Evolutionary conservation across 2,329 filamentous ascomycete genomes (phyloP), one percentile per base, ranked within the genome.

Genomic region (Aspergillus sp.): DNA sequence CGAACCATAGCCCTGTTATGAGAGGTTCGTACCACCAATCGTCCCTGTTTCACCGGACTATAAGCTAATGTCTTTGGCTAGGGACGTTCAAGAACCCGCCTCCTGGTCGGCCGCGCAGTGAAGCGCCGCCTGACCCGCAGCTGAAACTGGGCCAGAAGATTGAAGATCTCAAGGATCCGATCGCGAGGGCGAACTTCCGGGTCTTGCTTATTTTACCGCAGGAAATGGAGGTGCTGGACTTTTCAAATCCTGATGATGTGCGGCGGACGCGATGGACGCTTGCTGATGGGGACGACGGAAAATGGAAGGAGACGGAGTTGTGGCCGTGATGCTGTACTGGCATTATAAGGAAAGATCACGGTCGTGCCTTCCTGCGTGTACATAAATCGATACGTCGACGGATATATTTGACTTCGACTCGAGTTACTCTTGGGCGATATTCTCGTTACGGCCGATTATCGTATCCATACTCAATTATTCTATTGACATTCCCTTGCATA

Each of bases 121-220:
- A 84, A 69, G 66, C 81, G 65, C 73, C 82, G 62, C 71, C 72
- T 58, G 69, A 80, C 71, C 72, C 62, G 61, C 78, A 70, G 65
- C 77, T 70, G 73, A 72, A 76, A 51, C 66, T 85, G 2, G 84
- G 83, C 11, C 86, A 89, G 71, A 86, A 86, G 73, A 86, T 95
- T 15, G 81, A 85, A 17, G 85, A 89, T 66, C 73, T 96, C 6
- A 75, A 90, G 45, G 91, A 98, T 66, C 62, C 68, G 6, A 65
- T 88, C 55, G 90, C 91, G 41, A 81, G 91, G 64, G 77, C 77
- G 63, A 90, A 96, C 72, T 96, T 96, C 70, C 81, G 93, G 53
- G 90, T 96, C 0, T 90, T 96, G 3, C 87, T 95, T 69, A 95
- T 99, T 71, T 86, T 87, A 49, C 87, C 96, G 0, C 84, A 90